Evolutionary conservation across 2,329 filamentous ascomycete species (phyloP).

Genomic region (Ophiostoma tasmaniense): DNA sequence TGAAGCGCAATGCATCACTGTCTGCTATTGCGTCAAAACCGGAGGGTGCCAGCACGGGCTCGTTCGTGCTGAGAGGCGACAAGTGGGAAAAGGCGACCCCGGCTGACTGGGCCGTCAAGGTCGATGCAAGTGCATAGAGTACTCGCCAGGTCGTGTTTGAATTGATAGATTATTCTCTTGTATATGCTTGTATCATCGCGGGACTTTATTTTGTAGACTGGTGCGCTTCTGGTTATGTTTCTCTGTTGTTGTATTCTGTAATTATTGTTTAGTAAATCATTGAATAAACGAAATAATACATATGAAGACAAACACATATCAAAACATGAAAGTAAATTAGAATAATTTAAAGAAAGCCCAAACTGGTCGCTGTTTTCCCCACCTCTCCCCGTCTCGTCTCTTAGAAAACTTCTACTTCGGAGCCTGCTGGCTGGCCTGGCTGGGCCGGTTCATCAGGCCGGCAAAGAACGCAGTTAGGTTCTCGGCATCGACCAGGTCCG

Average conservation of each 20-base stretch:
- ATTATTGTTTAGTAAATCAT: background rate
- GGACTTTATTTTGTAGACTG: too few species aligned
- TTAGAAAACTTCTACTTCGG: background rate
- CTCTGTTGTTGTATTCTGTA: background rate
- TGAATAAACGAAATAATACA: background rate
- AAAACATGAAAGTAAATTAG: background rate
- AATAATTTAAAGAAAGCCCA: background rate
- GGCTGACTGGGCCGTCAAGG: slow-evolving; percentile 19
- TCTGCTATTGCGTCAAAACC: slow-evolving; percentile 16
- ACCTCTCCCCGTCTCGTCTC: background rate
- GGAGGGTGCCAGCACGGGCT: slow-evolving; percentile 7
- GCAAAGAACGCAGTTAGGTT: slow-evolving; percentile 53
- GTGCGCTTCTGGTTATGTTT: background rate
- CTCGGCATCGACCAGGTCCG: slow-evolving; percentile 41
- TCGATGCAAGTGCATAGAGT: slow-evolving; percentile 1
- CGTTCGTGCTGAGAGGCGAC: slow-evolving; percentile 23
- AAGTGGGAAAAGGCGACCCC: slow-evolving; percentile 20
- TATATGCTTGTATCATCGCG: background rate
- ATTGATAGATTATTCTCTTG: background rate
- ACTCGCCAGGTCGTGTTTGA: background rate
- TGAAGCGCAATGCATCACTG: slow-evolving; percentile 22
- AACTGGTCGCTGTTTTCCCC: background rate
- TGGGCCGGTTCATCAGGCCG: slow-evolving; percentile 46
- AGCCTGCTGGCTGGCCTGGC: slow-evolving; percentile 19
- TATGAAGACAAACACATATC: background rate